Percentiles rank a stretch among this genome's conserved stretches.
Evolutionary conservation across 148 eudicot genomes (phyloP).

Genomic region (Rhododendron molle): DNA sequence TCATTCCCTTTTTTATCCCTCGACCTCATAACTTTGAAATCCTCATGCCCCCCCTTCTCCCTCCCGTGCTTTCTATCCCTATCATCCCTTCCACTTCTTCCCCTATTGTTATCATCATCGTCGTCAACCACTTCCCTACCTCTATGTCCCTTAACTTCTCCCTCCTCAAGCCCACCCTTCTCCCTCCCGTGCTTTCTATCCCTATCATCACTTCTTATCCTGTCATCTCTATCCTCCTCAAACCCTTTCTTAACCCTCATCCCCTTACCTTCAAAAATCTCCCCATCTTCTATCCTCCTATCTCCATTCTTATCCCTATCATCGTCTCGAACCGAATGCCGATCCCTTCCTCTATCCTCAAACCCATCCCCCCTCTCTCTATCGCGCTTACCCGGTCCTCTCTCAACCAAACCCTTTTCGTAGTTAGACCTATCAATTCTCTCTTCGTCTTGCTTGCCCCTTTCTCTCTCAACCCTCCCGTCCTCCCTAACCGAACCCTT

Average conservation of each 20-base stretch:
- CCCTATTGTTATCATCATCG: conserved; percentile 2
- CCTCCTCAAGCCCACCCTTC: background rate
- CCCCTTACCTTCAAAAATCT: conserved; percentile 1
- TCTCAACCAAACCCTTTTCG: background rate
- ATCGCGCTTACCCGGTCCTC: conserved; percentile 14
- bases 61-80: conserved; percentile 6
- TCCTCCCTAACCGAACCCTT: background rate
- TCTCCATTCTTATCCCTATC: background rate
- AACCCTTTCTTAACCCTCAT: background rate
- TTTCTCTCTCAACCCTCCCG: conserved; percentile 2
- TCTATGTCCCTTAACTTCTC: background rate
- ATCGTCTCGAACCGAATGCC: background rate
- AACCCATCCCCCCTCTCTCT: conserved; percentile 8
- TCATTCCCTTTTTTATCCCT: background rate
- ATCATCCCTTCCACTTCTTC: background rate
- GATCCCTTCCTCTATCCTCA: background rate
- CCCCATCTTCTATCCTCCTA: background rate
- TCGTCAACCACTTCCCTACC: conserved; percentile 5
- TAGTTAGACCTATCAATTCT: background rate
- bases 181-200: background rate
- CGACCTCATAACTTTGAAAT: background rate
- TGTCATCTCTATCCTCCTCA: conserved; percentile 6
- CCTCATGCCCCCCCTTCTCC: background rate
- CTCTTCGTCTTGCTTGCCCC: background rate
- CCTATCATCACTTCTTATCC: conserved; percentile 2